A percentile compares a stretch with the other conserved stretches of the same genome.
These are phyloP conservation scores for Chamaenerion angustifolium DNA, from an alignment of 345 rosid genomes.

Conservation along the genomic window DNA sequence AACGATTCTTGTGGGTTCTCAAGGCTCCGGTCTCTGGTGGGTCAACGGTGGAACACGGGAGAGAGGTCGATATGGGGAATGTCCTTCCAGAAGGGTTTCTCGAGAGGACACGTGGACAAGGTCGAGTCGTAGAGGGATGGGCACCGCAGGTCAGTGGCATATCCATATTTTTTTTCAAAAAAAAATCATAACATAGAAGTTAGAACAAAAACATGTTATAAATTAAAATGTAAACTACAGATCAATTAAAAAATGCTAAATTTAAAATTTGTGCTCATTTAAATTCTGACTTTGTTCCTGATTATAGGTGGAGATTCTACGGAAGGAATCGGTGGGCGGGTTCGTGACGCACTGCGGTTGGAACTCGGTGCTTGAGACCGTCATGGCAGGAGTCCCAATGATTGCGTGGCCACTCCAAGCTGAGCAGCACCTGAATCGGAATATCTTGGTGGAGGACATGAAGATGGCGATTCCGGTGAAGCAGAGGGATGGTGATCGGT, in stretches of 20 bases:
- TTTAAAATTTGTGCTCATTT: no score
- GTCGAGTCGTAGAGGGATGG: conserved; percentile 8
- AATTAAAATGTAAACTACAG: no score
- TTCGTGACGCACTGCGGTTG: conserved; percentile 21
- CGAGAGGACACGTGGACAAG: conserved; percentile 9
- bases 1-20: conserved; percentile 16
- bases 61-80: not conserved
- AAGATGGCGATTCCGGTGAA: conserved; percentile 11
- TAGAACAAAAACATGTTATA: no score
- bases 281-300: no score
- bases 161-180: no score
- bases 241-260: no score
- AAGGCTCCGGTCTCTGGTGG: not conserved
- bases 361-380: conserved; percentile 13
- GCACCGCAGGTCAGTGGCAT: conserved; percentile 10
- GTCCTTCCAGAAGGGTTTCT: conserved; percentile 11
- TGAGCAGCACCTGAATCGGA: conserved; percentile 11
- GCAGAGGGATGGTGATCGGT: conserved; percentile 2
- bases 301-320: conserved; percentile 4
- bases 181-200: no score
- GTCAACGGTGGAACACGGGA: not conserved
- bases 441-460: conserved; percentile 8
- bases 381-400: conserved; percentile 12
- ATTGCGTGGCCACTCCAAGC: conserved; percentile 11
- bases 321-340: conserved; percentile 7